phyloP scores from a whole-genome alignment of 1,284 basidiomycete genomes.

The Tylopilus sp. region DNA sequence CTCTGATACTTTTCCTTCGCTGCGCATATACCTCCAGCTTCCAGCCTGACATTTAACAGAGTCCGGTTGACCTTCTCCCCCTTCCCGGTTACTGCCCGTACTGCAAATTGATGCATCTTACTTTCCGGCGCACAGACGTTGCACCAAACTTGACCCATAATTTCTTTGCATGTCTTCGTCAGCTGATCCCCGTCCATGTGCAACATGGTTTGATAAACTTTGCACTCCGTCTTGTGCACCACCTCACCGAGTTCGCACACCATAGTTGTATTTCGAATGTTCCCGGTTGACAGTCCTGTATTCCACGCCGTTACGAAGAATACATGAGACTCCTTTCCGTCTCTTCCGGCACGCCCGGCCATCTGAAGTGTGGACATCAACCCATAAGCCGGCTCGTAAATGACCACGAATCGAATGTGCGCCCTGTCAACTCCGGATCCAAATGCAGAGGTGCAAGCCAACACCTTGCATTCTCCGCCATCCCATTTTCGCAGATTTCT shows the following conservation, averaged over 20 bases:
- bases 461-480: background rate
- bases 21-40: too few relatives aligned
- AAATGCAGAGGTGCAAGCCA: slow-evolving; percentile 9
- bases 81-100: background rate
- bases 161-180: background rate
- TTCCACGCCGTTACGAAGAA: slow-evolving; percentile 3
- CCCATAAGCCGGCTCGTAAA: background rate
- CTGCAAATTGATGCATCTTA: background rate
- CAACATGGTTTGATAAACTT: background rate
- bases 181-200: background rate
- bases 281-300: background rate
- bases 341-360: slow-evolving; percentile 3
- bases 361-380: background rate
- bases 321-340: slow-evolving; percentile 3
- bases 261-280: background rate
- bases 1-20: too few relatives aligned
- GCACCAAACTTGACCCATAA: background rate
- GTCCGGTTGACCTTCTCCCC: too few relatives aligned
- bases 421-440: background rate
- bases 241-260: background rate
- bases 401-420: background rate
- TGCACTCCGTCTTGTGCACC: background rate
- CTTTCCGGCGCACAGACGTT: background rate
- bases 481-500: slow-evolving; percentile 1
- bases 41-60: too few relatives aligned